A percentile compares a stretch with the other conserved stretches of the same genome.
phyloP scores from a whole-genome alignment of 371 early-diverging fungal genomes.

The Gilbertella persicaria region DNA sequence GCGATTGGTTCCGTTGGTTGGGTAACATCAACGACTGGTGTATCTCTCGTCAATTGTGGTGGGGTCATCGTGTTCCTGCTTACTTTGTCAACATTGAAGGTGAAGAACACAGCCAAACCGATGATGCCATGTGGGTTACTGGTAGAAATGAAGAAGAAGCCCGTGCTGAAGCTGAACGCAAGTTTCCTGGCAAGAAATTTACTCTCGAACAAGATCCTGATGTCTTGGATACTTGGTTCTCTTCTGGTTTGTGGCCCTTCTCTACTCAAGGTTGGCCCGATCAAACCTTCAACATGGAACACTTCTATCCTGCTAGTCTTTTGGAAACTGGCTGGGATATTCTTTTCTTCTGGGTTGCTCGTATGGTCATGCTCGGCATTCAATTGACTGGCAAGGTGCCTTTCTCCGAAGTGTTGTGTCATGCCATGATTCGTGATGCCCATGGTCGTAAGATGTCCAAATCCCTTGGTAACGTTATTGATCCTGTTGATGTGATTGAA shows the following conservation, averaged over 20 bases:
- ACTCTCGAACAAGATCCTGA: conserved; percentile 87
- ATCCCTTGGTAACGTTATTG: conserved; percentile 98
- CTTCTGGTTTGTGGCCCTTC: conserved; percentile 99
- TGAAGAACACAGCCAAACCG: conserved; percentile 56
- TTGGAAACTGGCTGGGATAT: conserved; percentile 99
- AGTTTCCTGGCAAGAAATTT: conserved; percentile 74
- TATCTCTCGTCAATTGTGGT: conserved; percentile 99
- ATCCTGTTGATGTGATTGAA: conserved; percentile 98
- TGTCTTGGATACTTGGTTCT: conserved; percentile 99
- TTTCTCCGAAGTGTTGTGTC: conserved; percentile 95
- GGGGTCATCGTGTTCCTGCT: conserved; percentile 99
- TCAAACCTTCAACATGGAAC: conserved; percentile 79
- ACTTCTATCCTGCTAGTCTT: conserved; percentile 92
- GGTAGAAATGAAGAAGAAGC: conserved; percentile 87
- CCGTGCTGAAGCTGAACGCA: conserved; percentile 65
- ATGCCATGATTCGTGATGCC: conserved; percentile 99
- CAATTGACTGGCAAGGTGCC: conserved; percentile 95
- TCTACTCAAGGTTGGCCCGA: conserved; percentile 98
- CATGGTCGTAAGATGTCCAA: conserved; percentile 99
- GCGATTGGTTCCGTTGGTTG: conserved; percentile 98
- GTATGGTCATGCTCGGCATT: conserved; percentile 99
- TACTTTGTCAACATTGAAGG: conserved; percentile 90
- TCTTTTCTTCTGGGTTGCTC: conserved; percentile 99
- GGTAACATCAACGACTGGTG: conserved; percentile 96
- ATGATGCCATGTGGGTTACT: conserved; percentile 86